A percentile compares a stretch with the other conserved stretches of the same genome.
phyloP scores from a whole-genome alignment of 768 basidiomycete species.

The Cystobasidium tubakii region DNA sequence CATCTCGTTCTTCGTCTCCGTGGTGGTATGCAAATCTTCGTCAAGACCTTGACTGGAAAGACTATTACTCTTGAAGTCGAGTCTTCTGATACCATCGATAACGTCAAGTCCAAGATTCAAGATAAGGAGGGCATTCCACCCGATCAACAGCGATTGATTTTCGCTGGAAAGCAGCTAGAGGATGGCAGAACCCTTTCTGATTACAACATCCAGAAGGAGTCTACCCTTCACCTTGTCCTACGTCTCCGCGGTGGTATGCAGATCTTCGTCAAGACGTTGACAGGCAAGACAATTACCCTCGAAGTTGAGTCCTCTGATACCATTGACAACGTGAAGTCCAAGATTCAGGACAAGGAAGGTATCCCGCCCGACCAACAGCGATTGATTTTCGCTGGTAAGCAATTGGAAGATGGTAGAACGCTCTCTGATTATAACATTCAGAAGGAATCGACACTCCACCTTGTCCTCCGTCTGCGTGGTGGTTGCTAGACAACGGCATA shows the following conservation, averaged over 20 bases:
- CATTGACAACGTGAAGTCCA: conserved; percentile 88
- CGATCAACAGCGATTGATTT: conserved; percentile 83
- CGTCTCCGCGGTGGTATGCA: conserved; percentile 83
- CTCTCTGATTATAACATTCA: conserved; percentile 85
- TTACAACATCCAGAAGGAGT: conserved; percentile 83
- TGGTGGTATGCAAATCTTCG: conserved; percentile 97
- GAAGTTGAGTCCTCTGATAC: conserved; percentile 90
- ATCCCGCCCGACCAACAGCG: conserved; percentile 90
- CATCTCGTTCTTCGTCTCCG: conserved; percentile 94
- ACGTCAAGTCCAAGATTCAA: conserved; percentile 90
- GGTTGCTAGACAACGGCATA: conserved; percentile 55
- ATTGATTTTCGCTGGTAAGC: conserved; percentile 85
- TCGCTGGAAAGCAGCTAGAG: conserved; percentile 86
- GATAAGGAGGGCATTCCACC: conserved; percentile 92
- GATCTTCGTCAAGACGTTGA: conserved; percentile 52
- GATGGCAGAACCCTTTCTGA: conserved; percentile 85
- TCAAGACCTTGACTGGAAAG: conserved; percentile 71
- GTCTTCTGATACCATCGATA: conserved; percentile 87
- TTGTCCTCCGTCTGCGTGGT: conserved; percentile 95
- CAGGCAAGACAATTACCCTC: conserved; percentile 84
- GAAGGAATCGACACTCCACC: conserved; percentile 81
- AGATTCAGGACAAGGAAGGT: conserved; percentile 91
- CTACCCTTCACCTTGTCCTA: conserved; percentile 88
- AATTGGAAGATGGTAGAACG: conserved; percentile 83
- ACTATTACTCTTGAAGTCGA: conserved; percentile 90